Base-by-base conservation (phyloP, 2,329 filamentous ascomycete species). In the Talaromyces verruculosus region DNA sequence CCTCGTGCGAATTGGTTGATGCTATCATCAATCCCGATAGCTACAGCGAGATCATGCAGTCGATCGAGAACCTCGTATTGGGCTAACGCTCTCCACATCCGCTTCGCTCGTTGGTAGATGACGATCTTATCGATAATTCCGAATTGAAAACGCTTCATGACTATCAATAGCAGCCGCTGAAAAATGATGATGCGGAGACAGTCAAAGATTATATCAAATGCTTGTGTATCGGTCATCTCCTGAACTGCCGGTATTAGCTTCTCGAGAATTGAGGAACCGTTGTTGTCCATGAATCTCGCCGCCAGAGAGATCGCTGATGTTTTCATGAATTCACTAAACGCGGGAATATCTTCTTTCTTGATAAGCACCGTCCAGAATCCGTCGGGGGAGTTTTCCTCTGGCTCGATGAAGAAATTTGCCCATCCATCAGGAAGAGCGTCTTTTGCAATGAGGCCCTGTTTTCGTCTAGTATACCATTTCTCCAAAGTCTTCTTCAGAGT, bases 381-480 rank as follows among this genome's bases (percentile, higher is more conserved):
- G 11, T 28, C 4, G 11, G 33, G 35, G 7, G 57, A 59, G 11
- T 59, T 59, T 5, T 28, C 5, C 6, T 59, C 57, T n/a, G 57
- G 57, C 15, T 59, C 57, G 4, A 3, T 59, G 57, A 59, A 41
- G 17, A 59, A 59, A 25, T 59, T 30, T 4, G 13, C 37, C 57
- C 57, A 59, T 5, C 57, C 57, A 17, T 59, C 35, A n/a, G 57
- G 57, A 59, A 59, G 57, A 39, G 19, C 19, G 22, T 59, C 57
- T 22, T 59, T 43, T n/a, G 13, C 19, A 43, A 59, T 59, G 37
- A 59, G 35, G 19, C 57, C 57, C 13, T 59, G 57, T 28, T 41
- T 59, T 41, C 57, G 57, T 28, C 4, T 43, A 5, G 6, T 41
- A 25, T 59, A 28, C 57, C 57, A 43, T 41, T 30, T 19, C 37